phyloP scores from a whole-genome alignment of 78 protist genomes.

The Monosiga brevicollis region DNA sequence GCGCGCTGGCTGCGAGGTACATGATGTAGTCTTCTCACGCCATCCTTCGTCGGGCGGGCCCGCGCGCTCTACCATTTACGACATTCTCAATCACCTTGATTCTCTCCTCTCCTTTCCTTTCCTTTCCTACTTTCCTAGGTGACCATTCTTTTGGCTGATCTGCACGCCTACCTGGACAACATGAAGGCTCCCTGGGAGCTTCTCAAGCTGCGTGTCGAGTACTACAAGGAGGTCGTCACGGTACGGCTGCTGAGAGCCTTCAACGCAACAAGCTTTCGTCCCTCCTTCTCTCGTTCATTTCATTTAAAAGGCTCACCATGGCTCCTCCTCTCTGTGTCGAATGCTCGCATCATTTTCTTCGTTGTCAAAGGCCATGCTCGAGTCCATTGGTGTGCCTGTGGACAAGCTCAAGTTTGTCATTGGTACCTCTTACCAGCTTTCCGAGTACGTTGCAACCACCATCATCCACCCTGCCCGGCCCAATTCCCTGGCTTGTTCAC shows the following conservation, averaged over 20 bases:
- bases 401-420: conserved; percentile 25
- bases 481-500: not conserved
- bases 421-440: conserved; percentile 7
- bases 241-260: not conserved
- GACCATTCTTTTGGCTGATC: conserved; percentile 32
- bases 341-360: not conserved
- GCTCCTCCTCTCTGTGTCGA: not conserved
- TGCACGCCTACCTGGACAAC: conserved; percentile 42
- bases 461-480: not conserved
- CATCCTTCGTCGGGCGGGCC: too few relatives aligned
- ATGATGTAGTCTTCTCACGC: too few relatives aligned
- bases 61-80: too few relatives aligned
- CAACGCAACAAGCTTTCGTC: not conserved
- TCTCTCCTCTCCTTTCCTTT: too few relatives aligned
- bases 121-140: not conserved
- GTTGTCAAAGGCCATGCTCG: not conserved
- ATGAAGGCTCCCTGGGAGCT: conserved; percentile 37
- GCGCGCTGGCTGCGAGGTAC: conserved; percentile 19
- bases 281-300: not conserved
- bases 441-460: not conserved
- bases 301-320: too few relatives aligned
- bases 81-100: too few relatives aligned
- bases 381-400: conserved; percentile 14
- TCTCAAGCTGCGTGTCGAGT: conserved; percentile 19
- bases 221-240: conserved; percentile 16